phyloP scores from a whole-genome alignment of 139 green algal species.

The Haematococcus lacustris region DNA sequence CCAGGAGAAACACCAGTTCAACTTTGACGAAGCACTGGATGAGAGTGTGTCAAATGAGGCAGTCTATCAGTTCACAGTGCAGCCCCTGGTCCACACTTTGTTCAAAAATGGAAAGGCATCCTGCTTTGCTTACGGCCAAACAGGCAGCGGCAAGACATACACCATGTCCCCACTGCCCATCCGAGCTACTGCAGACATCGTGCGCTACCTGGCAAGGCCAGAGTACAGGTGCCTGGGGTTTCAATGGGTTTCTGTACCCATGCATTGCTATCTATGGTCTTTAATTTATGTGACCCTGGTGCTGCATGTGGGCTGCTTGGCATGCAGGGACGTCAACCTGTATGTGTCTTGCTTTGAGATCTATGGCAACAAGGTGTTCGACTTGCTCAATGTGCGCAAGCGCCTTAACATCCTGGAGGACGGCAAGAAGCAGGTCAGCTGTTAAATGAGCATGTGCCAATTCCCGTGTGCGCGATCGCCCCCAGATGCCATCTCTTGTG shows the following conservation, averaged over 20 bases:
- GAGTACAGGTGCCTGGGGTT: conserved; percentile 42
- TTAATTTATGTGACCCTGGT: too few species aligned
- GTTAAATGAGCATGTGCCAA: background rate
- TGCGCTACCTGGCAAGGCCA: conserved; percentile 50
- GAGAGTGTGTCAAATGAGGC: conserved; percentile 81
- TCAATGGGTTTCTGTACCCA: too few species aligned
- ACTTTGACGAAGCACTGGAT: conserved; percentile 91
- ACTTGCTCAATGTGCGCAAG: conserved; percentile 89
- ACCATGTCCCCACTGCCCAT: conserved; percentile 93
- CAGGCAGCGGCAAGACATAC: conserved; percentile 92
- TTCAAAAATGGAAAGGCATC: conserved; percentile 81
- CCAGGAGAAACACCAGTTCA: conserved; percentile 78
- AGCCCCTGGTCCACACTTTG: conserved; percentile 87
- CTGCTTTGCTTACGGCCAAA: conserved; percentile 97
- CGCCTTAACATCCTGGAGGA: conserved; percentile 92
- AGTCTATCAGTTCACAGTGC: conserved; percentile 82
- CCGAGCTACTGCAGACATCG: conserved; percentile 80
- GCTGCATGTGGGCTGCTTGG: too few species aligned
- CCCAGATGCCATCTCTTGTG: too few species aligned
- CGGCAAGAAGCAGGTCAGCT: conserved; percentile 72
- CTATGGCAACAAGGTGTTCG: conserved; percentile 93
- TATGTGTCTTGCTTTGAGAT: conserved; percentile 93
- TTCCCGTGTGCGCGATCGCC: background rate
- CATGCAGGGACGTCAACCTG: conserved; percentile 40
- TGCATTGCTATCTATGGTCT: too few species aligned